A percentile compares a stretch with the other conserved stretches of the same genome.
These are phyloP conservation scores for Penicillium simplicissimum DNA, from an alignment of 495 filamentous ascomycete genomes.

Conservation along the genomic window DNA sequence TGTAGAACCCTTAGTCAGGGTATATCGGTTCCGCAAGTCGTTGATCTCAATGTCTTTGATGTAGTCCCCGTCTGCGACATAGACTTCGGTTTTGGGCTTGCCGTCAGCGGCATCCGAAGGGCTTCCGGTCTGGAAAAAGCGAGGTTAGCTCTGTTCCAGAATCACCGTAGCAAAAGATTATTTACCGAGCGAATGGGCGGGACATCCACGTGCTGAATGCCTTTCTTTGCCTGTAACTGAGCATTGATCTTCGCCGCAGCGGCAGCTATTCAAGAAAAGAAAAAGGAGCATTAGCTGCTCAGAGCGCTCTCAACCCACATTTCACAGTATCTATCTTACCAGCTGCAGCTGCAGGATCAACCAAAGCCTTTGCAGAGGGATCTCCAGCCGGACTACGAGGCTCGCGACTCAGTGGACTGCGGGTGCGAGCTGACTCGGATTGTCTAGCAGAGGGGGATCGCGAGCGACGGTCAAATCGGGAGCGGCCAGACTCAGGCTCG, in stretches of 20 bases:
- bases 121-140: constrained; percentile 14
- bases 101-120: constrained; percentile 54
- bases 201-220: constrained; percentile 90
- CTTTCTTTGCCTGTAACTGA: constrained; percentile 87
- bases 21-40: constrained; percentile 94
- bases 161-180: background rate
- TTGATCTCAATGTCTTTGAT: constrained; percentile 99
- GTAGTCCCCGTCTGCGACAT: constrained; percentile 92
- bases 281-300: constrained; percentile 21
- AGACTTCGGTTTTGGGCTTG: constrained; percentile 80
- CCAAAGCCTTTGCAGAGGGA: constrained; percentile 41
- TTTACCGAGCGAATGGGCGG: constrained; percentile 76
- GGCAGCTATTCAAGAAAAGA: constrained; percentile 58
- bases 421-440: constrained; percentile 64
- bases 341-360: constrained; percentile 82
- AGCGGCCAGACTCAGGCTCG: constrained; percentile 73
- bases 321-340: constrained; percentile 50
- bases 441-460: constrained; percentile 73
- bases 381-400: constrained; percentile 53
- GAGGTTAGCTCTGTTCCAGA: background rate
- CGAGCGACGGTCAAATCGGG: constrained; percentile 83
- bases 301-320: background rate
- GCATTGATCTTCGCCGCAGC: constrained; percentile 94
- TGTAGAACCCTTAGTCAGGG: constrained; percentile 94
- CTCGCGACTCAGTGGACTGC: constrained; percentile 71